Base-by-base conservation (phyloP, 1,284 basidiomycete species). In the Earliella scabrosa region DNA sequence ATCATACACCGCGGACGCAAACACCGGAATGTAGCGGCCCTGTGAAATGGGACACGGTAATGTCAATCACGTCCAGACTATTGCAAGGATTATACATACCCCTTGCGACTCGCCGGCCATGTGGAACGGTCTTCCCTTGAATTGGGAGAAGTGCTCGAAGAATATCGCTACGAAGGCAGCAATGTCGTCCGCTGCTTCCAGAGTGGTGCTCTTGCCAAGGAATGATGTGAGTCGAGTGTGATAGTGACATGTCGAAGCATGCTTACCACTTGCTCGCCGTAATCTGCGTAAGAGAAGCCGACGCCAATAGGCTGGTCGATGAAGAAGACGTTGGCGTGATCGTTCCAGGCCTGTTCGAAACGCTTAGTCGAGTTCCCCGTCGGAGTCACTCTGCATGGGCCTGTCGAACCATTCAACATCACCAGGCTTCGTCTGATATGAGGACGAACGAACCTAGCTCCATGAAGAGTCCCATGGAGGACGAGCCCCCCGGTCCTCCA, bases 11-110 rank as follows among this genome's bases (percentile, higher is more conserved):
- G 85, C 83, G 1, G 88, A 77, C 0, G 93, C 93, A 62, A 93
- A 95, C 3, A 93, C 75, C 5, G 93, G 93, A 4, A 95, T 77
- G 71, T 93, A 94, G 26, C 91, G 84, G 2, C 93, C 93, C 85
- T 88, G 13, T 31, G 7, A 31, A 13, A 31, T n/a, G n/a, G n/a
- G n/a, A n/a, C n/a, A n/a, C n/a, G n/a, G n/a, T n/a, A n/a, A n/a
- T n/a, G n/a, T n/a, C n/a, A n/a, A n/a, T n/a, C n/a, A n/a, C n/a
- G n/a, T n/a, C n/a, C n/a, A n/a, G n/a, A n/a, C n/a, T n/a, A n/a
- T n/a, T 31, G 3, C 20, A 29, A 20, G 11, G 10, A n/a, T 0
- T 81, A 67, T 87, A 87, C 48, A 9, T 31, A 55, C 54, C 4
- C 54, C 54, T 29, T 56, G 51, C 0, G 85, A 88, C 71, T 91